phyloP scores from a whole-genome alignment of 257 asterid genomes.

The Dorcoceras hygrometricum region DNA sequence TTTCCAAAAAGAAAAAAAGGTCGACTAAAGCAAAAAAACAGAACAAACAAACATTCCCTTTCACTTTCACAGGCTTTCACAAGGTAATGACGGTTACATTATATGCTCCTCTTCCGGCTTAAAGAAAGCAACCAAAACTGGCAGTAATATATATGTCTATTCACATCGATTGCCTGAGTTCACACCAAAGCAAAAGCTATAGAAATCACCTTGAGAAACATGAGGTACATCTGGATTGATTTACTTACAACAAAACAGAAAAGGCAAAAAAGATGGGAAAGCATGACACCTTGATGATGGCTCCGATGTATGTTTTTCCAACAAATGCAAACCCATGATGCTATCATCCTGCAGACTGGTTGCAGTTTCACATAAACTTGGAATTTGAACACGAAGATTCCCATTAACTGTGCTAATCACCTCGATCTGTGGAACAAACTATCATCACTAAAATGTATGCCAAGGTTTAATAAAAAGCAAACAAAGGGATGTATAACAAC shows the following conservation, averaged over 20 bases:
- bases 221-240: neutral
- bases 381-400: slow-evolving; percentile 47
- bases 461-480: slow-evolving; percentile 11
- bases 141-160: neutral
- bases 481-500: neutral
- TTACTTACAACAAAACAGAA: neutral
- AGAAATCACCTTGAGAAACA: slow-evolving; percentile 5
- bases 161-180: neutral
- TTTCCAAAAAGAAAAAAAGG: neutral
- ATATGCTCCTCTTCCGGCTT: neutral
- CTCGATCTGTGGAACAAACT: slow-evolving; percentile 50
- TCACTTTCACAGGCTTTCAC: neutral
- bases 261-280: neutral
- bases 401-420: slow-evolving; percentile 73
- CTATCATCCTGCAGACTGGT: slow-evolving; percentile 44
- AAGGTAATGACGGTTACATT: neutral
- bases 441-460: slow-evolving; percentile 18
- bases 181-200: slow-evolving; percentile 2
- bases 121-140: neutral
- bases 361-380: slow-evolving; percentile 38
- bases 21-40: neutral
- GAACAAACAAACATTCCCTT: neutral
- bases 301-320: slow-evolving; percentile 43
- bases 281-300: slow-evolving; percentile 51
- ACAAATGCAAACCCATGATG: slow-evolving; percentile 64